A percentile compares a stretch with the other conserved stretches of the same genome.
These are phyloP conservation scores for Poterioochromonas sp. DNA, from an alignment of 352 stramenopile species.

Conservation along the genomic window DNA sequence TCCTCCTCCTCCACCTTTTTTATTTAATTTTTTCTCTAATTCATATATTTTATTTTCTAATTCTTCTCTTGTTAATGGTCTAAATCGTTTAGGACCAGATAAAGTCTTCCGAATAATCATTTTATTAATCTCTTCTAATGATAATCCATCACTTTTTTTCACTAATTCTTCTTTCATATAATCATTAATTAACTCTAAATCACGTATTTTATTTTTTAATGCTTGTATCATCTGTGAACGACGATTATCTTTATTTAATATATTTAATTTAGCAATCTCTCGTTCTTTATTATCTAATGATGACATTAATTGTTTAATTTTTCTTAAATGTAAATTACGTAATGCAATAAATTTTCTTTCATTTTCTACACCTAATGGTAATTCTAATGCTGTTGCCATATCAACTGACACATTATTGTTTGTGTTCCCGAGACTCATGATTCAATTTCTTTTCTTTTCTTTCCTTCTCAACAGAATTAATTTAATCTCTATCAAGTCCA, in stretches of 20 bases:
- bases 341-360: constrained; percentile 24
- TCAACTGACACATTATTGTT: neutral
- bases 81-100: constrained; percentile 24
- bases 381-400: constrained; percentile 27
- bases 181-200: constrained; percentile 24
- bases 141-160: neutral
- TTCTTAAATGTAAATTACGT: constrained; percentile 9
- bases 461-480: no score
- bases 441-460: no score
- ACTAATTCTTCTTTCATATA: constrained; percentile 20
- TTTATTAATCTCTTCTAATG: constrained; percentile 18
- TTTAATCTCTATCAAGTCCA: no score
- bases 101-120: constrained; percentile 18
- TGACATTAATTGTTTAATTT: constrained; percentile 21
- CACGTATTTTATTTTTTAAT: constrained; percentile 22
- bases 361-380: neutral
- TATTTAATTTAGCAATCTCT: constrained; percentile 27
- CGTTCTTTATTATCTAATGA: constrained; percentile 19
- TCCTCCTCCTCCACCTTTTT: no score
- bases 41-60: constrained; percentile 24
- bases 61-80: constrained; percentile 22
- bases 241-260: constrained; percentile 24
- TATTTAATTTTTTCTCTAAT: constrained; percentile 27
- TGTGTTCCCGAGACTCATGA: no score
- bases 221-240: constrained; percentile 24